Evolutionary conservation across 306 rosid genomes (phyloP).

Genomic region (Spatholobus suberectus): DNA sequence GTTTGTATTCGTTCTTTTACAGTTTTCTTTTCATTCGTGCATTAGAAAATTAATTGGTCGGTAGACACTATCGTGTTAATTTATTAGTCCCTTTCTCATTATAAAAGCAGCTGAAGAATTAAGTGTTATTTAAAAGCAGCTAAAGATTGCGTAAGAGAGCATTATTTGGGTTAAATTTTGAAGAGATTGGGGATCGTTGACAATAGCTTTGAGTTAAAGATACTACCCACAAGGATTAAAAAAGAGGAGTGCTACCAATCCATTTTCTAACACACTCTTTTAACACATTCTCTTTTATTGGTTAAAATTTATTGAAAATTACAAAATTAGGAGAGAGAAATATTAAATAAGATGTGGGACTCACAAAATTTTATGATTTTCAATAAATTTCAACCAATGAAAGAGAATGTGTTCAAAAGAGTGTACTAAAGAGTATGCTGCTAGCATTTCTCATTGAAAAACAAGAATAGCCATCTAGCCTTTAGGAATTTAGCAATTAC

Average conservation of each 20-base stretch:
- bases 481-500: not conserved
- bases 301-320: no score
- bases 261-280: no score
- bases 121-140: not conserved
- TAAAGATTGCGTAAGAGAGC: conserved; percentile 38
- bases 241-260: no score
- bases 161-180: conserved; percentile 16
- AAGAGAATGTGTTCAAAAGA: no score
- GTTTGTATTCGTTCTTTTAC: not conserved
- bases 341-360: no score
- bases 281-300: no score
- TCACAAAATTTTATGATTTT: no score
- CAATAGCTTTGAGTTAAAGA: conserved; percentile 33
- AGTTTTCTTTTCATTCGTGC: not conserved
- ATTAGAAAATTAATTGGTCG: not conserved
- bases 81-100: not conserved
- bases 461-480: conserved; percentile 9
- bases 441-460: no score
- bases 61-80: conserved; percentile 9
- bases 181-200: conserved; percentile 32
- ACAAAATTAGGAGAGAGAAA: no score
- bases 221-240: not conserved
- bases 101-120: conserved; percentile 2
- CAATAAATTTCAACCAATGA: no score
- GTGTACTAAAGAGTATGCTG: no score